These are phyloP conservation scores for Pleurotus ostreatus DNA, from an alignment of 768 basidiomycete species.

Conservation along the genomic window DNA sequence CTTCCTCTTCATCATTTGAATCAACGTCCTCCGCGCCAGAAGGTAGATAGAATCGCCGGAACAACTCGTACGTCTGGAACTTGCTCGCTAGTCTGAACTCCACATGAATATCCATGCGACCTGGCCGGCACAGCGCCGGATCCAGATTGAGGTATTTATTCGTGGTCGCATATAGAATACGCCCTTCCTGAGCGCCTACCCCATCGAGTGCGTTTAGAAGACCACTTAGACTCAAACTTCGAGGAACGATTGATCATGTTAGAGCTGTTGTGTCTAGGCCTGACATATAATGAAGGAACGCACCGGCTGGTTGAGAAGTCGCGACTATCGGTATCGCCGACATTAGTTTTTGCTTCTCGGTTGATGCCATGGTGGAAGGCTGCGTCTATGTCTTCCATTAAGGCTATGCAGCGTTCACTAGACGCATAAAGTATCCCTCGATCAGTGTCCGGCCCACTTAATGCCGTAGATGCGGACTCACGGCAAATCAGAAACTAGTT, in stretches of 20 bases:
- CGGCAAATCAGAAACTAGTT: conserved; percentile 51
- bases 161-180: conserved; percentile 69
- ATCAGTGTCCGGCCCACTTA: conserved; percentile 44
- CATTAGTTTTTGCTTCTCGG: conserved; percentile 14
- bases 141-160: conserved; percentile 60
- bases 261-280: too few species aligned
- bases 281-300: neutral
- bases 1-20: conserved; percentile 17
- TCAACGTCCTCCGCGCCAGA: conserved; percentile 13
- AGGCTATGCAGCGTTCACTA: conserved; percentile 56
- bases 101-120: conserved; percentile 66
- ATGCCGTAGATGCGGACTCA: neutral
- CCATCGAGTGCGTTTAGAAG: conserved; percentile 69
- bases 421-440: conserved; percentile 64
- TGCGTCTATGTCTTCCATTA: conserved; percentile 76
- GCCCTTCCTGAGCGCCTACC: conserved; percentile 64
- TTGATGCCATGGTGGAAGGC: conserved; percentile 40
- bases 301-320: conserved; percentile 6
- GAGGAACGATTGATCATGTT: too few species aligned
- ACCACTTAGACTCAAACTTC: conserved; percentile 57
- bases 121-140: conserved; percentile 60
- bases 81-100: conserved; percentile 60
- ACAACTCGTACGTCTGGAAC: conserved; percentile 55
- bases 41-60: conserved; percentile 55
- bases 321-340: conserved; percentile 10